Base-by-base conservation (phyloP, 139 green algal species). In the Nannochloris sp. region DNA sequence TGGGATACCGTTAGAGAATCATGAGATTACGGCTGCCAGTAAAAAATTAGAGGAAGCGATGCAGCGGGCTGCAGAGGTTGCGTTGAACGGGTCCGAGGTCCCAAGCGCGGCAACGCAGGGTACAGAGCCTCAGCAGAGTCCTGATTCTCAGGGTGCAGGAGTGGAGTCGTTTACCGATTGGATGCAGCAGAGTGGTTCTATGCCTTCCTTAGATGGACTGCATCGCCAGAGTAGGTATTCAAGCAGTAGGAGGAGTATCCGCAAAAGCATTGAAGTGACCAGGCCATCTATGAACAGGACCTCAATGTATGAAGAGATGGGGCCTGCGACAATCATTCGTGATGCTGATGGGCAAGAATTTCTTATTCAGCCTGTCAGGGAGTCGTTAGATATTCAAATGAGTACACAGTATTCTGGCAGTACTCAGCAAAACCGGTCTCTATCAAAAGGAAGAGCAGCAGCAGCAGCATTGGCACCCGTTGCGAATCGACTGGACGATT, bases 271-370 rank as follows among this genome's bases (percentile, higher is more conserved):
- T 12, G 18, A 9, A 25, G n/a, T 53, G 18, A 25, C 16, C 0
- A 0, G 46, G 16, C n/a, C 46, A 21, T 19, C 16, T 53, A 53
- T 53, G 18, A 25, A 25, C 46, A 21, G 46, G 46, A 53, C 16
- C 2, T 53, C 46, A 53, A 21, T 25, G n/a, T 53, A 53, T 10
- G 50, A 58, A 23, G 50, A 58, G 50, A 9, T 34, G 3, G 50
- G 57, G 8, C 60, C 60, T 55, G 23, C 60, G 14, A 40, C 60
- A 23, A 55, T 66, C 10, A 54, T 66, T 31, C 37, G 46, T n/a
- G 60, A 66, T 66, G 36, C 60, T 43, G n/a, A 19, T 44, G 60
- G 60, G 18, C 34, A 66, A 10, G n/a, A 66, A 11, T 66, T 55
- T 21, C 16, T 66, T 48, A 11, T 66, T 12, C 60, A 66, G 31